Evolutionary conservation across 352 stramenopile species (phyloP), one percentile per base, ranked within the genome.

Genomic region (Phytophthora kernoviae): DNA sequence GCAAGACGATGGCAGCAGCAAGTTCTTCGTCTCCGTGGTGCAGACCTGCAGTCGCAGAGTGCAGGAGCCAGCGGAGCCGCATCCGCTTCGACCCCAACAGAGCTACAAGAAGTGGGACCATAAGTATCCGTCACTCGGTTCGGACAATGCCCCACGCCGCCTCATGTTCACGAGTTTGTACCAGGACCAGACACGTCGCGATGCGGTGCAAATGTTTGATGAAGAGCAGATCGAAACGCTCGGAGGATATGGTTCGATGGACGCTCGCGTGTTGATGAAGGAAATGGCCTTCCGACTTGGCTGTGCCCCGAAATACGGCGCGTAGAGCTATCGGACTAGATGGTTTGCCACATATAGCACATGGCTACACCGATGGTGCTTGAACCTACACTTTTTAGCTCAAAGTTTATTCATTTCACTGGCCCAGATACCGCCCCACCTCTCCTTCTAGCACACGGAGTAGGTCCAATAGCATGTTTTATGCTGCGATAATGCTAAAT

Each of bases 281-380:
- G 84, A 94, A 61, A 75, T 88, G 61, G 84, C 84, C 1, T 94
- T 94, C 58, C 82, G 84, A 14, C 72, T 94, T 26, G 84, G 84
- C 8, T 84, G 73, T 17, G 77, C 79, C 1, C 84, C 84, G 2
- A 94, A 94, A 63, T 94, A 94, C 56, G 84, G 84, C 15, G 84
- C 84, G n/a, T 89, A 54, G 70, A 40, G 2, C 24, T 30, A 30
- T 30, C 24, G 24, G 6, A 30, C 24, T 7, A 6, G 6, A 30
- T 30, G 6, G 24, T 30, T 30, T n/a, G n/a, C n/a, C n/a, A n/a
- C n/a, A n/a, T n/a, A n/a, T n/a, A n/a, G n/a, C n/a, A n/a, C n/a
- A n/a, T n/a, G n/a, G n/a, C n/a, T n/a, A n/a, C n/a, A n/a, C n/a
- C n/a, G n/a, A n/a, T n/a, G n/a, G n/a, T n/a, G n/a, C n/a, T n/a